Conservation (phyloP, 1,284 basidiomycete species). For the Ceraceosorus guamensis region DNA sequence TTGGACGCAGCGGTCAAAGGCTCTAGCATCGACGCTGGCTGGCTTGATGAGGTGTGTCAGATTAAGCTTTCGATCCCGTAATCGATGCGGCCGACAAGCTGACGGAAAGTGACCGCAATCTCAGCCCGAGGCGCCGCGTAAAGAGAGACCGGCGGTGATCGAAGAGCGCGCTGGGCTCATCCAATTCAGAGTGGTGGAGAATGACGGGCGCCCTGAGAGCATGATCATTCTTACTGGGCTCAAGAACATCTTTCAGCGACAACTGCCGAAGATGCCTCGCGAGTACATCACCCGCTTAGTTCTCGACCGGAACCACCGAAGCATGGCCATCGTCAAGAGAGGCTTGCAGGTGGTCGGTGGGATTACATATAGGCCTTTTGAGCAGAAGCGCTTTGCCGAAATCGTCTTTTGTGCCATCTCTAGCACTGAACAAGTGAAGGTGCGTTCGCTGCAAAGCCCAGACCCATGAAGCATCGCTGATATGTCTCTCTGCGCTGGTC, state of each 20-base stretch:
- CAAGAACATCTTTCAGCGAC: slow-evolving; percentile 94
- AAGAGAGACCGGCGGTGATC: slow-evolving; percentile 59
- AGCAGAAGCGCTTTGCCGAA: slow-evolving; percentile 88
- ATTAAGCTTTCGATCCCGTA: not conserved
- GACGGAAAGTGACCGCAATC: slow-evolving; percentile 13
- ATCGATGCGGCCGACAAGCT: not conserved
- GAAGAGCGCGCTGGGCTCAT: slow-evolving; percentile 82
- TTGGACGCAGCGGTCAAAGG: slow-evolving; percentile 20
- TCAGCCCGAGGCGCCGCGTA: slow-evolving; percentile 22
- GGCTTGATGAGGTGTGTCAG: not conserved
- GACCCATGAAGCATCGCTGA: no score
- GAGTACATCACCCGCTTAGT: slow-evolving; percentile 97
- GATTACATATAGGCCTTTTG: slow-evolving; percentile 94
- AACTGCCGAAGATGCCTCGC: slow-evolving; percentile 96
- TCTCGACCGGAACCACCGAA: slow-evolving; percentile 82
- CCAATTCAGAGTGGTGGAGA: slow-evolving; percentile 74
- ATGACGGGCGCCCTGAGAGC: slow-evolving; percentile 62
- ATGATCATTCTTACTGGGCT: slow-evolving; percentile 81
- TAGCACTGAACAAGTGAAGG: slow-evolving; percentile 93
- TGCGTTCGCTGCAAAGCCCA: slow-evolving; percentile 47
- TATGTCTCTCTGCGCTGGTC: no score
- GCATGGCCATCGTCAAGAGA: slow-evolving; percentile 87
- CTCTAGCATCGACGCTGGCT: slow-evolving; percentile 11
- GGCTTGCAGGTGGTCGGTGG: slow-evolving; percentile 95
- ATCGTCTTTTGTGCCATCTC: slow-evolving; percentile 99